Evolutionary conservation across 1,139 yeast species (phyloP), one percentile per base, ranked within the genome.

Genomic region (Saccharomyces hybrid): DNA sequence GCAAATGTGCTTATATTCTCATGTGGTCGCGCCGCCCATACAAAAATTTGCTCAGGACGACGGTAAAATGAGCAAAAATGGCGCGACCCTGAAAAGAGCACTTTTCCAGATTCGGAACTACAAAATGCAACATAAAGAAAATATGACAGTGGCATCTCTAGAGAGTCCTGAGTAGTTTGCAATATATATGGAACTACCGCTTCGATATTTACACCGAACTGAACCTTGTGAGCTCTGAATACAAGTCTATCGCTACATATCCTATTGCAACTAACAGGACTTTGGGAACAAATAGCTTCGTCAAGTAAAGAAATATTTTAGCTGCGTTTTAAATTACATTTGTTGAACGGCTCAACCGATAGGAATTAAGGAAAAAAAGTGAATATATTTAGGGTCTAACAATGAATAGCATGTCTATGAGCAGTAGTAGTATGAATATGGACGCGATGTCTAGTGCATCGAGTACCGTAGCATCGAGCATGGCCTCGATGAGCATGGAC

Each of bases 401-500:
- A 24, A 38, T 38, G 44, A 12, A 38, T 19, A 24, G 44, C 19
- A 38, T 38, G 44, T 19, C 24, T 11, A 46, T 27, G 31, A n/a
- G 19, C 8, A 31, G 38, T 9, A 31, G 38, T 8, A 31, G 26
- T 21, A 27, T 11, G 28, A 26, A 12, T 24, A 49, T 49, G 51
- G 51, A 49, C 26, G 19, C 47, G 14, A 49, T 49, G 51, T 49
- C 51, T 12, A 49, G 42, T 42, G 31, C 26, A 24, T 24, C 28
- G 29, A 34, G 27, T 26, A 34, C 51, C 7, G 21, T 49, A 42
- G 42, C 52, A 42, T 42, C 46, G 52, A 47, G 29, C 19, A 49
- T 49, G 51, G 27, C 51, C 3, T 49, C 51, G 44, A 49, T 49
- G 51, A 14, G 47, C 31, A 49, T 14, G 32, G 31, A 26, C 27